Percentiles rank a stretch among this genome's conserved stretches.
phyloP scores from a whole-genome alignment of 371 early-diverging fungal species.

The Lichtheimia ornata region DNA sequence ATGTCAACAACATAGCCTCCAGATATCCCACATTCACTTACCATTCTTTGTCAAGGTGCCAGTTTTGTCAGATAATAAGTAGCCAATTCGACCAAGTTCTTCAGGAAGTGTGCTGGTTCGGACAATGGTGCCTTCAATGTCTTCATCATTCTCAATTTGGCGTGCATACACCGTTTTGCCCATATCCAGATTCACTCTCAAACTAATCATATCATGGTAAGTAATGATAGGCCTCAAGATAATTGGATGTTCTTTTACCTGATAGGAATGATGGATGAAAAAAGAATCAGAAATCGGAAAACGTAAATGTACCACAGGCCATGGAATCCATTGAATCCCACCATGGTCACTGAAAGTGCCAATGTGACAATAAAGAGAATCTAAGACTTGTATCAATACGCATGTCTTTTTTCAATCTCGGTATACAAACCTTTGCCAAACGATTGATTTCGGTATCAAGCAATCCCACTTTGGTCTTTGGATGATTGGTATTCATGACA shows the following conservation, averaged over 20 bases:
- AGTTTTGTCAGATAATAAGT: constrained; percentile 98
- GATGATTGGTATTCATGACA: constrained; percentile 97
- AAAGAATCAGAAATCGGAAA: constrained; percentile 95
- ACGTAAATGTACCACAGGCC: constrained; percentile 91
- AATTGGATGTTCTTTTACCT: constrained; percentile 42
- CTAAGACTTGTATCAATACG: constrained; percentile 28
- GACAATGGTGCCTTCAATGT: constrained; percentile 90
- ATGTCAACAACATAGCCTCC: neutral
- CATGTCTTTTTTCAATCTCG: constrained; percentile 6
- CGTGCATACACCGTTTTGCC: constrained; percentile 92
- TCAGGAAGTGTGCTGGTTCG: constrained; percentile 98
- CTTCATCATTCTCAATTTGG: constrained; percentile 80
- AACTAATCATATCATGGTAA: constrained; percentile 31
- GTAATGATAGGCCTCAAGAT: neutral
- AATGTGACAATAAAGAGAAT: constrained; percentile 87
- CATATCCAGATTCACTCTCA: constrained; percentile 98
- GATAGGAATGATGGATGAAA: constrained; percentile 98
- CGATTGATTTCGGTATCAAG: constrained; percentile 95
- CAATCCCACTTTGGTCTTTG: constrained; percentile 94
- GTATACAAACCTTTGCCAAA: constrained; percentile 80
- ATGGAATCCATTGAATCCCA: constrained; percentile 88
- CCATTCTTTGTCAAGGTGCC: constrained; percentile 99
- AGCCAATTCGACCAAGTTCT: constrained; percentile 97
- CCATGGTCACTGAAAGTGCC: constrained; percentile 82
- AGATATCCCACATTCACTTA: constrained; percentile 20